phyloP scores from a whole-genome alignment of 768 basidiomycete species.

The Neoboletus brunneissimus region DNA sequence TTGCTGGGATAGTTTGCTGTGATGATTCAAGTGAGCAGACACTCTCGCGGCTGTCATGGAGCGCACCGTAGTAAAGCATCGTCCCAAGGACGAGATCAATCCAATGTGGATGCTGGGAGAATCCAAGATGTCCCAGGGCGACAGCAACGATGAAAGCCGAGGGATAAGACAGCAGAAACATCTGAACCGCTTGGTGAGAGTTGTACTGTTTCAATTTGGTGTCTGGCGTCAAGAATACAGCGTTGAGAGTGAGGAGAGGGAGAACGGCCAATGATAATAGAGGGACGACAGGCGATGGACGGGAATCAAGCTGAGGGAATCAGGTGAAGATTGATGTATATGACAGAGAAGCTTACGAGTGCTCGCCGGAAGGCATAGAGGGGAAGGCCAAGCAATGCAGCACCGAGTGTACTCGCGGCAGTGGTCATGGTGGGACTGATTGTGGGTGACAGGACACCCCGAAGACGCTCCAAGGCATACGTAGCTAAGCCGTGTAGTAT shows the following conservation, averaged over 20 bases:
- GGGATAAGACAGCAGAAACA: constrained; percentile 59
- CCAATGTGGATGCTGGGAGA: constrained; percentile 57
- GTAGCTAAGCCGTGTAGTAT: constrained; percentile 57
- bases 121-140: constrained; percentile 58
- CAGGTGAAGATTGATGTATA: constrained; percentile 2
- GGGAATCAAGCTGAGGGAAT: constrained; percentile 45
- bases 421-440: constrained; percentile 55
- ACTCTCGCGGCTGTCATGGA: not conserved
- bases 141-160: constrained; percentile 45
- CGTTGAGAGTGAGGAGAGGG: constrained; percentile 58
- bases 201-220: constrained; percentile 46
- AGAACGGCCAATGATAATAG: constrained; percentile 55
- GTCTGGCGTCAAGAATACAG: constrained; percentile 59
- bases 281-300: constrained; percentile 51
- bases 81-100: constrained; percentile 56
- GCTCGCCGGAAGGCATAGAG: constrained; percentile 60
- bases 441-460: constrained; percentile 53
- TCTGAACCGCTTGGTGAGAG: constrained; percentile 50
- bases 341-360: constrained; percentile 43
- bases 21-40: constrained; percentile 6
- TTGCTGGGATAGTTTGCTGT: constrained; percentile 54
- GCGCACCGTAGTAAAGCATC: constrained; percentile 64
- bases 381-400: constrained; percentile 59
- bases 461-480: constrained; percentile 60
- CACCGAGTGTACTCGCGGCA: constrained; percentile 58